phyloP scores from a whole-genome alignment of 2,329 filamentous ascomycete genomes.

The Colletotrichum tabaci region DNA sequence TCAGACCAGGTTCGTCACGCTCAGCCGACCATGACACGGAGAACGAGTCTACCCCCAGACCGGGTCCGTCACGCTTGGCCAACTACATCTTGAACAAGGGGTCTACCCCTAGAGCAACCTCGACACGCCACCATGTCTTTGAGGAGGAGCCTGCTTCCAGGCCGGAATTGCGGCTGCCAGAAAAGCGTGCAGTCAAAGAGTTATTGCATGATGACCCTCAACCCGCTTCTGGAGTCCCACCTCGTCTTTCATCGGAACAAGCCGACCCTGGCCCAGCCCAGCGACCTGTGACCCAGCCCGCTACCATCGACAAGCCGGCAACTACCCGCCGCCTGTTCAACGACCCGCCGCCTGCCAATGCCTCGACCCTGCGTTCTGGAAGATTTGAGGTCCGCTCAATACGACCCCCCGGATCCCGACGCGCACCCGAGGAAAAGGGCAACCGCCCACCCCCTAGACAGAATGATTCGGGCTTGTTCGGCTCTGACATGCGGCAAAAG shows the following conservation, averaged over 20 bases:
- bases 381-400: background rate
- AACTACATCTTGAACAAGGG: background rate
- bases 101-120: background rate
- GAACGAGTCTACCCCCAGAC: background rate
- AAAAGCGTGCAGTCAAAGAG: background rate
- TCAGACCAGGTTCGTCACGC: background rate
- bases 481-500: conserved; percentile 2
- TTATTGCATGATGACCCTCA: background rate
- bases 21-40: background rate
- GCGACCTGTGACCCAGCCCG: background rate
- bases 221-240: background rate
- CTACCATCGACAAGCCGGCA: background rate
- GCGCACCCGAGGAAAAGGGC: background rate
- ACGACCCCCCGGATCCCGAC: background rate
- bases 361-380: background rate
- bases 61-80: background rate
- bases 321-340: background rate
- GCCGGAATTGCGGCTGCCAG: too few species aligned
- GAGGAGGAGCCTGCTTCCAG: background rate
- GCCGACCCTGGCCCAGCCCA: background rate
- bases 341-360: background rate
- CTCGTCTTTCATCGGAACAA: background rate
- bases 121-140: background rate
- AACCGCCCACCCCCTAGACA: background rate
- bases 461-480: conserved; percentile 13